phyloP scores from a whole-genome alignment of 106 monocot genomes.

The Dendrobium huoshanense region DNA sequence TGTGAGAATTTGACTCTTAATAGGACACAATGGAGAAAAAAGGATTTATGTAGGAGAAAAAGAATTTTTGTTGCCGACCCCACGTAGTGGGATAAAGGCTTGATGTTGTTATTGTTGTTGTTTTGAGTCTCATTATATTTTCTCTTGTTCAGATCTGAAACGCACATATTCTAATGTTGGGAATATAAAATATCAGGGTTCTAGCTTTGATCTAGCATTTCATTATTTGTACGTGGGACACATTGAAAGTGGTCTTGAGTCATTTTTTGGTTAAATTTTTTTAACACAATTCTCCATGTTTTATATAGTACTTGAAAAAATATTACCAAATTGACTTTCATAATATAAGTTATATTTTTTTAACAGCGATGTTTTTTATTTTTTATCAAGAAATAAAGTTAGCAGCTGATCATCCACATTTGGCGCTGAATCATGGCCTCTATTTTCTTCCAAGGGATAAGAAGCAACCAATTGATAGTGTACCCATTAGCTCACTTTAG shows the following conservation, averaged over 20 bases:
- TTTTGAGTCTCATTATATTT: background rate
- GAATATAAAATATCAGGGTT: background rate
- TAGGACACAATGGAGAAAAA: too few relatives aligned
- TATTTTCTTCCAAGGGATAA: conserved; percentile 8
- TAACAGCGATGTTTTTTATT: background rate
- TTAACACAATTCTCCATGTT: background rate
- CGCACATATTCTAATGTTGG: background rate
- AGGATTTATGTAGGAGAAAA: too few relatives aligned
- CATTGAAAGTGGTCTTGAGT: background rate
- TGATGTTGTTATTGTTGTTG: background rate
- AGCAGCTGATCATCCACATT: conserved; percentile 2
- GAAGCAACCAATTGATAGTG: conserved; percentile 7
- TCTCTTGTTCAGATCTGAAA: background rate
- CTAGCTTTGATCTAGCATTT: background rate
- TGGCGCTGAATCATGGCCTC: conserved; percentile 5
- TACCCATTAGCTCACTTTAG: conserved; percentile 7
- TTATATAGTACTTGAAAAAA: background rate
- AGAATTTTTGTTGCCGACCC: too few relatives aligned
- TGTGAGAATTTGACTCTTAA: too few relatives aligned
- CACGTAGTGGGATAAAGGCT: too few relatives aligned
- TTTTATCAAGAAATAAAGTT: background rate
- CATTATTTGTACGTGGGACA: background rate
- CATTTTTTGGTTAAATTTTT: background rate
- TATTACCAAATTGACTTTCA: background rate
- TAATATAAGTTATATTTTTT: background rate